phyloP scores from a whole-genome alignment of 352 stramenopile genomes.

The Aphanomyces cochlioides region DNA sequence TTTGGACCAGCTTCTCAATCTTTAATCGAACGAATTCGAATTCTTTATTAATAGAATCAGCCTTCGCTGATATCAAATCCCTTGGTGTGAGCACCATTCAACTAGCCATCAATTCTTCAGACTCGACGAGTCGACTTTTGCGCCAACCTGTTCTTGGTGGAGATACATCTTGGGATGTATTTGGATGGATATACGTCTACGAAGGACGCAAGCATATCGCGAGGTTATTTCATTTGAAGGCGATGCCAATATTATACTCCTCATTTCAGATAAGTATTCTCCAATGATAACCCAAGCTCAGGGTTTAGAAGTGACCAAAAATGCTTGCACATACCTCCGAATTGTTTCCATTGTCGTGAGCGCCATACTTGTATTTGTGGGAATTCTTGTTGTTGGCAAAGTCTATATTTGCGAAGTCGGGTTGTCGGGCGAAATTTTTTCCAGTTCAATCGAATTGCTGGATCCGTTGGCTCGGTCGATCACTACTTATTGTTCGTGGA shows the following conservation, averaged over 20 bases:
- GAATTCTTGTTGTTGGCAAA: too few relatives aligned
- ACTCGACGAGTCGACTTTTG: not conserved
- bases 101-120: not conserved
- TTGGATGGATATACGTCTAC: slow-evolving; percentile 6
- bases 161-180: not conserved
- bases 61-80: too few relatives aligned
- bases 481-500: not conserved
- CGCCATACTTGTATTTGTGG: too few relatives aligned
- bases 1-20: too few relatives aligned
- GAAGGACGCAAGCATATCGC: not conserved
- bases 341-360: not conserved
- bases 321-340: slow-evolving; percentile 7
- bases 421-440: not conserved
- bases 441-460: slow-evolving; percentile 16
- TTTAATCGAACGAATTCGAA: too few relatives aligned
- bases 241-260: slow-evolving; percentile 4
- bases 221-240: slow-evolving; percentile 22
- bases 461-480: slow-evolving; percentile 3
- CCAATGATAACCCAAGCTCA: too few relatives aligned
- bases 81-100: too few relatives aligned
- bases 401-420: too few relatives aligned
- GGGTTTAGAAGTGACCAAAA: not conserved
- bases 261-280: slow-evolving; percentile 1
- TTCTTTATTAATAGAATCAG: too few relatives aligned
- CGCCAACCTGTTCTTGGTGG: not conserved